Base-by-base conservation (phyloP, 2,329 filamentous ascomycete genomes). In the Thelonectria discophora region DNA sequence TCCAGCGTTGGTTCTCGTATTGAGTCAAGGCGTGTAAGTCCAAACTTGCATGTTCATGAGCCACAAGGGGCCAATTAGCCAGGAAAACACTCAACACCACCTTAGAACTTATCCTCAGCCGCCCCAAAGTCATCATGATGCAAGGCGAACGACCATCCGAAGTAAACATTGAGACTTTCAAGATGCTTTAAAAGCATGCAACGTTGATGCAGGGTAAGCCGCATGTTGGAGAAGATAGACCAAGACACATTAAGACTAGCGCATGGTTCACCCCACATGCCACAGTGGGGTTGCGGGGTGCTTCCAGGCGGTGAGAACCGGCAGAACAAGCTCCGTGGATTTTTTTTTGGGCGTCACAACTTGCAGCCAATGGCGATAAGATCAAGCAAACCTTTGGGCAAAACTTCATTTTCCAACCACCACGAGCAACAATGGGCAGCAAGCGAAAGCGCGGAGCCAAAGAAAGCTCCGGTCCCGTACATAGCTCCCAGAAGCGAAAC, bases 371-470 rank as follows among this genome's bases (percentile, higher is more conserved):
- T 58, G 48, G 53, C 51, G 54, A 64, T 60, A 64, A 55, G 62
- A 51, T 63, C 52, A 57, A 49, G n/a, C 37, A 15, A 37, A 46
- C n/a, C 43, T 45, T 21, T 48, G n/a, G 51, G 43, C 40, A 51
- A 60, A 43, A 7, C 60, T n/a, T 43, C 53, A 52, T 59, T 50
- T 58, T 48, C 46, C 54, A n/a, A 39, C 18, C 49, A 46, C 46
- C 54, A 39, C 45, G 17, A 40, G 24, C 27, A 42, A 71, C 43
- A 52, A 77, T 77, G 75, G 75, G 69, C 20, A 72, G 68, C 51
- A 78, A 78, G 69, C 66, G 76, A 58, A 78, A 78, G 68, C 71
- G 75, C 55, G 72, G 68, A 48, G 64, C 71, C 53, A 77, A 77
- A 50, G 73, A 73, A 27, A 72, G 70, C 60, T 54, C 74, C 48